A percentile compares a stretch with the other conserved stretches of the same genome.
phyloP scores from a whole-genome alignment of 805 yeast genomes.

The Myxozyma melibiosi region DNA sequence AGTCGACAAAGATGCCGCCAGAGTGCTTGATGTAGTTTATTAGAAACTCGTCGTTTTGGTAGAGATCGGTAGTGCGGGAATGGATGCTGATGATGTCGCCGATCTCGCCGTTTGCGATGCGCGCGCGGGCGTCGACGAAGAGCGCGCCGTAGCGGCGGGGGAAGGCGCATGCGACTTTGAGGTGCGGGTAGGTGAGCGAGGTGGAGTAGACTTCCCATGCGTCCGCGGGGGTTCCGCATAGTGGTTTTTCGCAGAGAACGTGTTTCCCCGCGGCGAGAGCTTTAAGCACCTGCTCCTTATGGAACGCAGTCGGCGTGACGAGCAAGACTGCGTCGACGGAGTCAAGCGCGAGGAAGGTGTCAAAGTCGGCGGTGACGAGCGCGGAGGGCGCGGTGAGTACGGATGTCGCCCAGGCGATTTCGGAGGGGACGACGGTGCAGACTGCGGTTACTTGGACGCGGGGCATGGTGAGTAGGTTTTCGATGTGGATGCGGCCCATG shows the following conservation, averaged over 20 bases:
- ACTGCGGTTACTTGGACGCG: constrained; percentile 7
- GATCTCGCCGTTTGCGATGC: constrained; percentile 29
- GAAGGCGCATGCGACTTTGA: constrained; percentile 32
- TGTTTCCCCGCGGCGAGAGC: constrained; percentile 38
- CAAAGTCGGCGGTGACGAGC: not conserved
- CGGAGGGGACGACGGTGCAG: constrained; percentile 4
- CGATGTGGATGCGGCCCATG: constrained; percentile 18
- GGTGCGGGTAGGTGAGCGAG: constrained; percentile 26
- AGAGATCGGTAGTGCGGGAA: constrained; percentile 33
- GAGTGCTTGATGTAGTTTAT: constrained; percentile 33
- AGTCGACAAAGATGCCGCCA: constrained; percentile 38
- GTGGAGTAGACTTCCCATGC: constrained; percentile 31
- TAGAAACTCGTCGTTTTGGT: constrained; percentile 23
- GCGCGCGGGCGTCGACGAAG: constrained; percentile 28
- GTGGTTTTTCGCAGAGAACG: constrained; percentile 38
- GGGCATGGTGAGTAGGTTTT: not conserved
- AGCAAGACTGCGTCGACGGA: constrained; percentile 36
- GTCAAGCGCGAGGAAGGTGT: not conserved
- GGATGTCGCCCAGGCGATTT: constrained; percentile 4
- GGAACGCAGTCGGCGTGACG: constrained; percentile 36
- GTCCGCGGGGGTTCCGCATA: constrained; percentile 32
- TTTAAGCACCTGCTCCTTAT: constrained; percentile 34
- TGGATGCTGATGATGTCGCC: constrained; percentile 31
- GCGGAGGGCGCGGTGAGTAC: not conserved
- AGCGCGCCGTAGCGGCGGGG: constrained; percentile 32